A percentile compares a stretch with the other conserved stretches of the same genome.
These are phyloP conservation scores for Microstegium vimineum DNA, from an alignment of 176 grass and related monocot species.

Conservation along the genomic window DNA sequence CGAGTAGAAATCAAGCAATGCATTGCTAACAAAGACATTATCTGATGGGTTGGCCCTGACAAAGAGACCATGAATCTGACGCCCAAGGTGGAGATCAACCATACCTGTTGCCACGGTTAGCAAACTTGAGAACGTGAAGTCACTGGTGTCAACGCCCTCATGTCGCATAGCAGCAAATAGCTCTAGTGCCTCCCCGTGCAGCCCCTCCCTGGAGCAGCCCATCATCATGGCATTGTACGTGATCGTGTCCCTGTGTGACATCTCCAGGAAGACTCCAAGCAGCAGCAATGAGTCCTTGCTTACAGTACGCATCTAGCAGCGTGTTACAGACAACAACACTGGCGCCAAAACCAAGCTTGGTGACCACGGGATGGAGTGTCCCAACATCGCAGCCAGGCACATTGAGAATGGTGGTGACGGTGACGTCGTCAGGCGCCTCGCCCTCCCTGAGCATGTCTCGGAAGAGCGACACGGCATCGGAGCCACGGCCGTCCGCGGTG, in stretches of 20 bases:
- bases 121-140: constrained; percentile 80
- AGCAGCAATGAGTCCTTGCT: constrained; percentile 44
- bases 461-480: constrained; percentile 50
- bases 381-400: constrained; percentile 22
- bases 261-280: constrained; percentile 49
- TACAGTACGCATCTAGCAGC: constrained; percentile 81
- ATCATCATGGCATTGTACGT: constrained; percentile 81
- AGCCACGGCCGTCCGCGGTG: constrained; percentile 9
- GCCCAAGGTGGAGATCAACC: constrained; percentile 46
- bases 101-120: constrained; percentile 44
- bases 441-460: constrained; percentile 48
- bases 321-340: constrained; percentile 56
- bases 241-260: constrained; percentile 60
- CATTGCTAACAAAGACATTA: constrained; percentile 76
- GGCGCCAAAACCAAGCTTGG: constrained; percentile 47
- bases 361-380: constrained; percentile 39
- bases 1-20: constrained; percentile 83
- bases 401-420: constrained; percentile 42
- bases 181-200: constrained; percentile 41
- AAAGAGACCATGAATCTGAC: constrained; percentile 60
- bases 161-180: constrained; percentile 51
- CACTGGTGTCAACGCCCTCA: constrained; percentile 17
- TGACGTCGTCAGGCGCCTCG: constrained; percentile 44
- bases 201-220: constrained; percentile 76
- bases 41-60: constrained; percentile 38